Percentiles rank a stretch among this genome's conserved stretches.
These are phyloP conservation scores for Zygosaccharomyces gambellarensis DNA, from an alignment of 805 yeast genomes.

Conservation along the genomic window DNA sequence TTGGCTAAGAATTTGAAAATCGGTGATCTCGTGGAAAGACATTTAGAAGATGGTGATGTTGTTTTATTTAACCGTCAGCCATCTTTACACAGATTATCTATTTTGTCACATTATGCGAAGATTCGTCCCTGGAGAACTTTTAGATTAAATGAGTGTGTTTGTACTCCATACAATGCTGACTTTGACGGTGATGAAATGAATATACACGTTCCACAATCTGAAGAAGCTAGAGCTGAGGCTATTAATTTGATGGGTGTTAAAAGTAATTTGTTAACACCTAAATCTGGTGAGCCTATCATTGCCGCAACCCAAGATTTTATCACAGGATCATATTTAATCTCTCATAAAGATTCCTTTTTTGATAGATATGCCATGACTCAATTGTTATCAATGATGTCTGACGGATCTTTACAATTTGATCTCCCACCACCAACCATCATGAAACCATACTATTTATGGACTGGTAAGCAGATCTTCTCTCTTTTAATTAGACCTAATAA, in stretches of 20 bases:
- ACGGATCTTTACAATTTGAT: conserved; percentile 82
- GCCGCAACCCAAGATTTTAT: conserved; percentile 99
- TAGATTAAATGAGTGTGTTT: conserved; percentile 95
- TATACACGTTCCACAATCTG: conserved; percentile 97
- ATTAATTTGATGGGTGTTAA: conserved; percentile 97
- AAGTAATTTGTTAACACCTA: conserved; percentile 89
- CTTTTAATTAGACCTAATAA: conserved; percentile 79
- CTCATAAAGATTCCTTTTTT: conserved; percentile 89
- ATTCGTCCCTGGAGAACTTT: conserved; percentile 98
- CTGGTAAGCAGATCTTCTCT: conserved; percentile 94
- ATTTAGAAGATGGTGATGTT: conserved; percentile 93
- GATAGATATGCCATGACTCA: conserved; percentile 83
- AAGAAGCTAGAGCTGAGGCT: conserved; percentile 99
- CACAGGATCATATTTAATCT: conserved; percentile 88
- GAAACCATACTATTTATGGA: conserved; percentile 90
- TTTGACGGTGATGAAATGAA: conserved; percentile 99
- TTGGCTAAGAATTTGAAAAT: conserved; percentile 70
- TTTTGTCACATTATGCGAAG: conserved; percentile 91
- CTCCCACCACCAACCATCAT: conserved; percentile 91
- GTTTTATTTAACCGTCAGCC: conserved; percentile 98
- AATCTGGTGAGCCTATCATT: conserved; percentile 97
- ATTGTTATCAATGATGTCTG: conserved; percentile 91
- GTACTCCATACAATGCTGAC: conserved; percentile 99
- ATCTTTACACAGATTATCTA: conserved; percentile 89
- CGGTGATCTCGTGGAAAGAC: conserved; percentile 96